Evolutionary conservation across 495 filamentous ascomycete genomes (phyloP), one percentile per base, ranked within the genome.

Genomic region (Lophiostoma macrostomum): DNA sequence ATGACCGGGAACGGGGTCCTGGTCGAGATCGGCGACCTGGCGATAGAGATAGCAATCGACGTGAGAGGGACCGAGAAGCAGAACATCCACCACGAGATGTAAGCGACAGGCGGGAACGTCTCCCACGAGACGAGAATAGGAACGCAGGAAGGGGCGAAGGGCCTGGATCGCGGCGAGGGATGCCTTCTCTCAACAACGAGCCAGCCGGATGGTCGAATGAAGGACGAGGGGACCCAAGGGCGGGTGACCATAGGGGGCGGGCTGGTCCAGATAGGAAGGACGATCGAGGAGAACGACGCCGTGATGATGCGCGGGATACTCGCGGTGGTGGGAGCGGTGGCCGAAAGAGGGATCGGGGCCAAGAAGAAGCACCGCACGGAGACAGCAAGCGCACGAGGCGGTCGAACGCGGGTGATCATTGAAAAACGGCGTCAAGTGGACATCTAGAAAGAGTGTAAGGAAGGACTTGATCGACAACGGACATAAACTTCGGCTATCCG

Each of bases 261-360:
- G 44, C 19, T 8, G 20, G 29, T 12, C 19, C 27, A 11, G 28
- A 48, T 16, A 31, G 44, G 44, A 31, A 25, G 23, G 28, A 48
- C 13, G 31, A 36, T 11, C 29, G 39, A 28, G 39, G 29, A 10
- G 16, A 24, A 16, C 48, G 48, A 42, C 23, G 38, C 35, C 37
- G 46, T 12, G 46, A 40, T 20, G 46, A 40, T 25, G 34, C 20
- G 5, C 14, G 53, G 18, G 53, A 48, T n/a, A 24, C 30, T 24
- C 19, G 51, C 16, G 56, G 56, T 43, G 41, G 10, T 13, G 10
- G 53, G 39, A 63, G 51, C 16, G 56, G 56, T 43, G 41, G 10
- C 13, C 19, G 53, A 39, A 63, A 63, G 56, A 53, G 60, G 53
- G 55, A 39, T 46, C 35, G 55, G 2, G 56, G 40, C 14, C 32